Base-by-base conservation (phyloP, 108 stramenopile genomes). In the Pseudonitzschia multiseries region DNA sequence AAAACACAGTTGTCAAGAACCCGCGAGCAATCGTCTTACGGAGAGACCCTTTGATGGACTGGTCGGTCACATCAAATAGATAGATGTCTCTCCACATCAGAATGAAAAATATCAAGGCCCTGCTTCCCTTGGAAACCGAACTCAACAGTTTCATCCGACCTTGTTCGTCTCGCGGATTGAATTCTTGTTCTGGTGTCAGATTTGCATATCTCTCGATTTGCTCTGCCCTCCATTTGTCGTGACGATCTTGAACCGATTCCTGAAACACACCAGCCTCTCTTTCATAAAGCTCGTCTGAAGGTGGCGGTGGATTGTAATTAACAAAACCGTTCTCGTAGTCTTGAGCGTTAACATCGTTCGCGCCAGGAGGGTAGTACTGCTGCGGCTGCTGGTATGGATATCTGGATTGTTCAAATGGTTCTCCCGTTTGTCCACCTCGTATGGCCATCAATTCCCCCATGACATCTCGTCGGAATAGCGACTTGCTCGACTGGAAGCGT, bases 51-150 rank as follows among this genome's bases (percentile, higher is more conserved):
- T 79, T 79, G 68, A 87, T 79, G 14, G 81, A 43, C 15, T 81
- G 73, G 81, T 94, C 93, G 0, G 91, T 91, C 46, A 90, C 65
- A 72, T 96, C 94, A 60, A 89, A 89, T 42, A 93, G 81, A 75
- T 90, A 88, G 0, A 96, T 81, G 56, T 91, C 84, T 62, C 94
- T 79, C 87, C 88, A 93, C 87, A 93, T 90, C 28, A 93, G 76
- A 18, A 96, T 73, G 67, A 92, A 89, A 70, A 96, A 96, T 60
- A 91, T 87, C 41, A 92, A 69, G 22, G 86, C 81, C 17, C 92
- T 79, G 28, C 83, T 80, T 17, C 86, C 94, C 51, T 87, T 88
- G 2, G 87, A 87, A 4, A 93, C 92, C 27, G 87, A 80, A 12
- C 85, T 70, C 32, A 95, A 57, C n/a, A 94, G 84, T 70, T 91